phyloP scores from a whole-genome alignment of 2,329 filamentous ascomycete species.

The Fusarium solani-melongenae region DNA sequence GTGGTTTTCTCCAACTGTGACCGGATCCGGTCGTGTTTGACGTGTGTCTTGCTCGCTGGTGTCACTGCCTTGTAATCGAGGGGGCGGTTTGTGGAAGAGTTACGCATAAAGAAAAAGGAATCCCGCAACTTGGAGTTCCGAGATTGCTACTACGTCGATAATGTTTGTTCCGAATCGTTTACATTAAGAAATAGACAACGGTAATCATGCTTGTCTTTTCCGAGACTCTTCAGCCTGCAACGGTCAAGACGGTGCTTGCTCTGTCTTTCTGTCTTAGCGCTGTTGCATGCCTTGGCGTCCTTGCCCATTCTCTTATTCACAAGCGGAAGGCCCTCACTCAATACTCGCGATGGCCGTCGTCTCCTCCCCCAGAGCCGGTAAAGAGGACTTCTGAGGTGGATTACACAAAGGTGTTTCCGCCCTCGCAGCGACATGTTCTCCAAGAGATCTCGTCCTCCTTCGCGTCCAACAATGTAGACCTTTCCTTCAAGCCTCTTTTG shows the following conservation, averaged over 20 bases:
- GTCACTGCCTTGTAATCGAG: background rate
- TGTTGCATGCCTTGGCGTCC: slow-evolving; percentile 23
- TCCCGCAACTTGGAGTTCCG: slow-evolving; percentile 3
- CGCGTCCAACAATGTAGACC: slow-evolving; percentile 6
- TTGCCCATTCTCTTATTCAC: slow-evolving; percentile 26
- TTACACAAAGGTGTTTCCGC: slow-evolving; percentile 43
- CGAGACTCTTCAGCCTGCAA: slow-evolving; percentile 8
- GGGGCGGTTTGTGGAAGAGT: background rate
- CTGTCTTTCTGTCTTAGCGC: slow-evolving; percentile 12
- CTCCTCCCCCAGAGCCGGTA: slow-evolving; percentile 23
- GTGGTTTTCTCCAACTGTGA: slow-evolving; percentile 19
- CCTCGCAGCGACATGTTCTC: slow-evolving; percentile 37
- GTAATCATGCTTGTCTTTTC: slow-evolving; percentile 28
- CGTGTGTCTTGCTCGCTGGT: slow-evolving; percentile 16
- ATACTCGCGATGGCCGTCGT: slow-evolving; percentile 15
- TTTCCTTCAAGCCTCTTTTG: slow-evolving; percentile 42
- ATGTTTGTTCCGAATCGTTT: background rate
- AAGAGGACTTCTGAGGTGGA: slow-evolving; percentile 31
- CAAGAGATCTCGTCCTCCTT: slow-evolving; percentile 11
- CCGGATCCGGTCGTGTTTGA: slow-evolving; percentile 17
- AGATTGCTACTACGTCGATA: background rate
- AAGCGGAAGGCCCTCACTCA: slow-evolving; percentile 33
- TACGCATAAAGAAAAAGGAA: slow-evolving; percentile 29
- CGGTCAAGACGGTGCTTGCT: slow-evolving; percentile 11
- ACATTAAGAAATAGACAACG: background rate